phyloP scores from a whole-genome alignment of 2,329 filamentous ascomycete genomes.

The Talaromyces sp. region DNA sequence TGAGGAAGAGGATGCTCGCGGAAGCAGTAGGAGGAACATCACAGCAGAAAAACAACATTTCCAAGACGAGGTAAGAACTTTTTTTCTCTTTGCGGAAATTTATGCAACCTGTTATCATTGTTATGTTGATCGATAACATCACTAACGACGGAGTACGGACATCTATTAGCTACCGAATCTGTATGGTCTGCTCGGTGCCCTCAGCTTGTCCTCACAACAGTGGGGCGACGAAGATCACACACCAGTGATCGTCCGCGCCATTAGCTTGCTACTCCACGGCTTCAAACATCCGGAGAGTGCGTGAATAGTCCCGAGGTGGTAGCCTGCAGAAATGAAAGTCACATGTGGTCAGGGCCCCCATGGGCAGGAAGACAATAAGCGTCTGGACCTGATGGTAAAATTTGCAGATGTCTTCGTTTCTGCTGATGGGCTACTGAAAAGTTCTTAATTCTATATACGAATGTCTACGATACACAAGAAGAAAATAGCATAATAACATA shows the following conservation, averaged over 20 bases:
- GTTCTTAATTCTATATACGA: no score
- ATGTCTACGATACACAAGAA: no score
- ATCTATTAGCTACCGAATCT: not conserved
- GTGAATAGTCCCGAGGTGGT: no score
- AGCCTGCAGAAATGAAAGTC: no score
- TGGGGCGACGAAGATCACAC: not conserved
- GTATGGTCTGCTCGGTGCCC: not conserved
- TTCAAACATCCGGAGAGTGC: not conserved
- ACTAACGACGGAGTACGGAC: no score
- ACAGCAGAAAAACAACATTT: not conserved
- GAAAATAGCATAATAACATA: no score
- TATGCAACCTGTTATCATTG: not conserved
- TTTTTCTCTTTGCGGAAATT: no score
- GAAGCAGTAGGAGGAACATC: not conserved
- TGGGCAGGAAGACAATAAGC: no score
- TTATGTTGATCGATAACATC: not conserved
- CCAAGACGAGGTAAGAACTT: not conserved
- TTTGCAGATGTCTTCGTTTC: no score
- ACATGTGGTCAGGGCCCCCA: no score
- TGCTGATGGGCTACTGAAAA: no score
- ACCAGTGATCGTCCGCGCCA: not conserved
- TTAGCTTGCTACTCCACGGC: not conserved
- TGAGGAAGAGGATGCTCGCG: not conserved
- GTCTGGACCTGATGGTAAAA: no score
- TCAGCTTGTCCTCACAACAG: not conserved